Evolutionary conservation across 306 rosid species (phyloP).

Genomic region (Vicia villosa): DNA sequence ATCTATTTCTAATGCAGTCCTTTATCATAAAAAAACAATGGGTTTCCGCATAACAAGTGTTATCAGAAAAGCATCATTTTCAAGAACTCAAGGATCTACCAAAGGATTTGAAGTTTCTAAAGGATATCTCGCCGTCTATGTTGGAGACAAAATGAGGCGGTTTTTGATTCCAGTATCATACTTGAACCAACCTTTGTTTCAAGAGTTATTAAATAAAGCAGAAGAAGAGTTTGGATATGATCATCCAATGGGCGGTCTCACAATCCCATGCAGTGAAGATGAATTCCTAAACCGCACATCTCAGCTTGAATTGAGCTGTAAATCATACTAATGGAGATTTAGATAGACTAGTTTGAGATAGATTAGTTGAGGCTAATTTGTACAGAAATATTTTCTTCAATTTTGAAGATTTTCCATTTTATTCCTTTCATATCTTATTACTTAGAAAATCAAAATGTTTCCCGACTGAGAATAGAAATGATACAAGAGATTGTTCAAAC

Average conservation of each 20-base stretch:
- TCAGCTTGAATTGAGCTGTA: neutral
- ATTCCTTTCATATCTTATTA: too few species aligned
- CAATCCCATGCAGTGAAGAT: constrained; percentile 12
- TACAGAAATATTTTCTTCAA: neutral
- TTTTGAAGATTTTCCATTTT: too few species aligned
- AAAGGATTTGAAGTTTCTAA: constrained; percentile 8
- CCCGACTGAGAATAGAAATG: too few species aligned
- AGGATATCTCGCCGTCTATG: constrained; percentile 33
- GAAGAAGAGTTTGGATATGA: constrained; percentile 16
- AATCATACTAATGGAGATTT: neutral
- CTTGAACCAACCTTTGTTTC: constrained; percentile 30
- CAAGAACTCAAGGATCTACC: neutral
- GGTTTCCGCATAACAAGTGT: constrained; percentile 31
- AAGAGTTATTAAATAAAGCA: constrained; percentile 7
- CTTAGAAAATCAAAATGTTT: too few species aligned
- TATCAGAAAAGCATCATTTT: neutral
- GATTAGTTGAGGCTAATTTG: neutral
- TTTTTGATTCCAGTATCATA: constrained; percentile 20
- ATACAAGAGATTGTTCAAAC: too few species aligned
- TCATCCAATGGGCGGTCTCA: constrained; percentile 36
- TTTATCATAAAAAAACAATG: constrained; percentile 1
- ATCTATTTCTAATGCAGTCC: too few species aligned
- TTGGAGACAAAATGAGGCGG: constrained; percentile 34
- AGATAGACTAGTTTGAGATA: neutral
- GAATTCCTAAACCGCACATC: neutral